Conservation (phyloP, 306 rosid genomes). For the Dryas octopetala region DNA sequence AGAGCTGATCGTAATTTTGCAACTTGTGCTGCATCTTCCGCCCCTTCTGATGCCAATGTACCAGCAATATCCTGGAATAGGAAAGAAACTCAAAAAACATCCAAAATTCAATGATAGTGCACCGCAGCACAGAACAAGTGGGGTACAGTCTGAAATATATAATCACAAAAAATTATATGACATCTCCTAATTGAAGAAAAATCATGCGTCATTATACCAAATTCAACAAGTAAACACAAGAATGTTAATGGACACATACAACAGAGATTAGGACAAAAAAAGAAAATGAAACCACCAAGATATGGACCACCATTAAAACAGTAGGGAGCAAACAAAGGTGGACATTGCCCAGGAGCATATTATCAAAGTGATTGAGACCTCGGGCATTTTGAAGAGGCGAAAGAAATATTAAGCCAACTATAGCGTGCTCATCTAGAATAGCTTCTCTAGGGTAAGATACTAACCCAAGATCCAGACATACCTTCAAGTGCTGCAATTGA, state of each 20-base stretch:
- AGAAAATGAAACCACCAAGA: not conserved
- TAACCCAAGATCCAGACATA: slow-evolving; percentile 24
- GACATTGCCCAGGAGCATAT: not conserved
- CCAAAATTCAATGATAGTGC: slow-evolving; percentile 7
- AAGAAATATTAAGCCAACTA: not conserved
- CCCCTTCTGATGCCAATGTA: slow-evolving; percentile 91
- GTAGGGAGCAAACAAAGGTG: not conserved
- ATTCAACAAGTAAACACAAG: not conserved
- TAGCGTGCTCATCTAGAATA: not conserved
- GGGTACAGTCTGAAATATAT: not conserved
- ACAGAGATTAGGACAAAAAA: not conserved
- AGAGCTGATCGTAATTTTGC: slow-evolving; percentile 92
- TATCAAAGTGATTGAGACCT: not conserved
- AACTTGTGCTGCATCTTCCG: slow-evolving; percentile 84
- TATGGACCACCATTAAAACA: not conserved
- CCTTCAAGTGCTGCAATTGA: slow-evolving; percentile 98
- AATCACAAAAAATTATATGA: not conserved
- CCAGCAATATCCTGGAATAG: slow-evolving; percentile 90
- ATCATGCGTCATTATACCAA: not conserved
- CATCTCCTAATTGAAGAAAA: not conserved
- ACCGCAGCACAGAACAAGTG: slow-evolving; percentile 6
- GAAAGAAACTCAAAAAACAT: slow-evolving; percentile 23
- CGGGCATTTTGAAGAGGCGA: too few species aligned
- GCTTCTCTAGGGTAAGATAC: not conserved
- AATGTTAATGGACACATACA: not conserved